Evolutionary conservation across 1,284 basidiomycete genomes (phyloP), one percentile per base, ranked within the genome.

Genomic region (Vanrija sp.): DNA sequence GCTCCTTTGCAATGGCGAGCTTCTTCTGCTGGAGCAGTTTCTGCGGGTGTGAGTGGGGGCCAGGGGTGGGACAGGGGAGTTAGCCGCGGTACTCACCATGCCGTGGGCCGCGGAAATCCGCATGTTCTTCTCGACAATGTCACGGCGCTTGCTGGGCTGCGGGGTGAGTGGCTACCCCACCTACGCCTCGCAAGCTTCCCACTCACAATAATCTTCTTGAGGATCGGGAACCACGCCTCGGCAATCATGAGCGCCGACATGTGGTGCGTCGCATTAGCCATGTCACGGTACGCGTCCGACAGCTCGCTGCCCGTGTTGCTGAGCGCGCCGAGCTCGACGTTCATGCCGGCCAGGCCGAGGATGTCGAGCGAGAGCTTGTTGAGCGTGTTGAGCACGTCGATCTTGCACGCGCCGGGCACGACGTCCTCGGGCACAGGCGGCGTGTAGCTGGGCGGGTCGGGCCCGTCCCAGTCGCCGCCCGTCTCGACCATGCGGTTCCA

Each of bases 361-460:
- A 84, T 79, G 60, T 87, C 86, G 15, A 86, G 76, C 2, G 84
- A 84, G 6, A 86, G 76, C 81, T 82, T 42, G 39, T 50, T 52
- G 22, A 59, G 48, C 24, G 44, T 53, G 41, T 47, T 45, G 41
- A 41, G 45, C 41, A 55, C 45, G 45, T 59, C 51, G 18, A 59
- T 48, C 51, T 59, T 59, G 45, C 56, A 49, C 3, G 48, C 51
- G 9, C 53, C 57, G 3, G 51, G 42, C 10, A 59, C 54, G 23
- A 48, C 18, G 48, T 59, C 57, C 45, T 47, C 48, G 38, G 55
- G 51, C 24, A 38, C 41, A 7, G 55, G 44, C 3, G 55, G 47
- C 19, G 50, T 47, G 19, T n/a, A 20, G 7, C 7, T 8, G 19
- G 38, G 38, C 12, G 19, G 84, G 14, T 74, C 62, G 42, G 84